A percentile compares a stretch with the other conserved stretches of the same genome.
These are phyloP conservation scores for Fusarium verticillioides DNA, from an alignment of 2,329 filamentous ascomycete genomes.

Conservation along the genomic window DNA sequence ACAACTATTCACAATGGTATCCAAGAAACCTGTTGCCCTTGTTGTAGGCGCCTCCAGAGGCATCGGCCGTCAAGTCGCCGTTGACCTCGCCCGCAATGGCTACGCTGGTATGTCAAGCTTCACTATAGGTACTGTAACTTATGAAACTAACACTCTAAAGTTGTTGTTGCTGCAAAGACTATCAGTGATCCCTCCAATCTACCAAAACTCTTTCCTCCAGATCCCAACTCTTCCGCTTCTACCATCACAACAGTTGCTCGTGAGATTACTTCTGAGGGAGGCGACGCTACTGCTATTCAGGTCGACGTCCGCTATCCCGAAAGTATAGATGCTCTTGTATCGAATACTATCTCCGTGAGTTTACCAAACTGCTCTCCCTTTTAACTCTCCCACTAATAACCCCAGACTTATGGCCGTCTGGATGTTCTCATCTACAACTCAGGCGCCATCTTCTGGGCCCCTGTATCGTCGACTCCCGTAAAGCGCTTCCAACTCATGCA, in stretches of 20 bases:
- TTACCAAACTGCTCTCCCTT: not conserved
- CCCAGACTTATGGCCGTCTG: slow-evolving; percentile 67
- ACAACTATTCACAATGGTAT: slow-evolving; percentile 19
- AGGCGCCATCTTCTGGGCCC: slow-evolving; percentile 86
- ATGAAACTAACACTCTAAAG: slow-evolving; percentile 46
- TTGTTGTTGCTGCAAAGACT: slow-evolving; percentile 82
- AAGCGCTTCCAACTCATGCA: slow-evolving; percentile 85
- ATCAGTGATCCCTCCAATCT: slow-evolving; percentile 69
- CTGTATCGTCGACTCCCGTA: slow-evolving; percentile 76
- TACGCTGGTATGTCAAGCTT: slow-evolving; percentile 68
- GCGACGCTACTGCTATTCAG: slow-evolving; percentile 71
- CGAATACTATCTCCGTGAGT: slow-evolving; percentile 60
- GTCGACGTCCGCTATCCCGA: slow-evolving; percentile 76
- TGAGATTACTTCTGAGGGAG: slow-evolving; percentile 75
- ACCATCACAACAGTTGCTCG: slow-evolving; percentile 84
- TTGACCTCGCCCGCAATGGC: slow-evolving; percentile 77
- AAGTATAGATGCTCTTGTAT: slow-evolving; percentile 70
- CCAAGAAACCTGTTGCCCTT: slow-evolving; percentile 69
- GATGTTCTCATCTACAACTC: slow-evolving; percentile 86
- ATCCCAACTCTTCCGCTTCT: slow-evolving; percentile 78
- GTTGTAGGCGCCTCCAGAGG: slow-evolving; percentile 82
- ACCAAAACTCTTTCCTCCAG: slow-evolving; percentile 72
- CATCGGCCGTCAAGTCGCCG: slow-evolving; percentile 82
- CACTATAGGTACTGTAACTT: not conserved
- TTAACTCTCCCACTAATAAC: not conserved